Base-by-base conservation (phyloP, 169 alveolate species). In the Plasmodium vinckei region DNA sequence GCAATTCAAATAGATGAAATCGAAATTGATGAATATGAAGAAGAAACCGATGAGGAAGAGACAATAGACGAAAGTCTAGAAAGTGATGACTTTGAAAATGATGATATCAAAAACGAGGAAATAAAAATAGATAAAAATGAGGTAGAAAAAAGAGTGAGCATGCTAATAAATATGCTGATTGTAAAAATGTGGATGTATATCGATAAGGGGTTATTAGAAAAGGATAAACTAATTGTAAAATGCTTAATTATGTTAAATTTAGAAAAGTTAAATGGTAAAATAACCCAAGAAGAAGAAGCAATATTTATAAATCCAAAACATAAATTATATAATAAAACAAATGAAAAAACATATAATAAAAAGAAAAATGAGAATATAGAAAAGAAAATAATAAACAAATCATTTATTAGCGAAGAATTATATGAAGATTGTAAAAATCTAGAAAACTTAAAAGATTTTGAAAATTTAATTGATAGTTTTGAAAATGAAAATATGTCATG, bases 141-240 rank as follows among this genome's bases (percentile, higher is more conserved):
- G 49, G 82, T 90, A 49, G 89, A 72, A 73, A 79, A 88, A 73
- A 94, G 99, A 54, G 99, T 97, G 44, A 95, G 94, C 56, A 94
- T 93, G 72, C 95, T 97, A 6, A 93, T 88, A 86, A 97, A 96
- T 61, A 77, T 96, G 39, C 95, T 98, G 67, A 97, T 98, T 25
- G 96, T 92, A 79, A 96, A 96, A 69, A 96, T 97, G 72, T 97
- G 96, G 96, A 86, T 88, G 92, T 97, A 96, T 92, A 96, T 97
- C 15, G 93, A 97, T 89, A 71, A 98, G 92, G 99, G 99, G 19
- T 96, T 97, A 12, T 95, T 98, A 72, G 99, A 97, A 68, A 93
- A 94, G 49, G 99, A 98, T 92, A 98, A 97, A 94, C 93, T 98
- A 60, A 96, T 97, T 15, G 97, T 98, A 59, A 97, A 98, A 5